A percentile compares a stretch with the other conserved stretches of the same genome.
These are phyloP conservation scores for Aureobasidium sp. DNA, from an alignment of 2,329 filamentous ascomycete species.

Conservation along the genomic window DNA sequence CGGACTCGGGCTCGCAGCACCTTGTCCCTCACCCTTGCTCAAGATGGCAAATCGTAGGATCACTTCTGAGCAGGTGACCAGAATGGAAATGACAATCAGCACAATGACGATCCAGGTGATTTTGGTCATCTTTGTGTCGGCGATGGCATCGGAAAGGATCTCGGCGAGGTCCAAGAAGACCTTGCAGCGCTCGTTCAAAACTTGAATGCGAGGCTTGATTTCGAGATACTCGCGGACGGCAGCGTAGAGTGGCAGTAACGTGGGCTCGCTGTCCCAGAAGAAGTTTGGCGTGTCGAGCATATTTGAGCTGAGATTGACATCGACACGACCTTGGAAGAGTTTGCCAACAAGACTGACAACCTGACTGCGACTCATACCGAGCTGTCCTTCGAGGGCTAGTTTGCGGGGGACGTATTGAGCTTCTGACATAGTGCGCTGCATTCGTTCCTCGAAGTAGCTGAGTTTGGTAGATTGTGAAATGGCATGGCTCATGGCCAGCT, in stretches of 20 bases:
- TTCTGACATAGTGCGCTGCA: conserved; percentile 88
- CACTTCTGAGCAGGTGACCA: conserved; percentile 86
- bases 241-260: conserved; percentile 85
- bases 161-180: conserved; percentile 96
- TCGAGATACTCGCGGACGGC: conserved; percentile 96
- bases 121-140: conserved; percentile 87
- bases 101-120: conserved; percentile 99
- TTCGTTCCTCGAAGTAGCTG: conserved; percentile 90
- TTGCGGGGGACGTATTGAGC: conserved; percentile 88
- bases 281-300: conserved; percentile 95
- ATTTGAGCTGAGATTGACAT: conserved; percentile 95
- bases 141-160: conserved; percentile 85
- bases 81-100: conserved; percentile 82
- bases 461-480: conserved; percentile 97
- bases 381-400: conserved; percentile 77
- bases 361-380: conserved; percentile 86
- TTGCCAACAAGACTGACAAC: conserved; percentile 87
- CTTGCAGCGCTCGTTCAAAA: conserved; percentile 91
- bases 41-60: conserved; percentile 77
- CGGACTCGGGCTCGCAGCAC: not conserved
- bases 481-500: conserved; percentile 92
- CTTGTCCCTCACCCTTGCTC: conserved; percentile 19
- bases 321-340: conserved; percentile 87
- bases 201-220: conserved; percentile 90
- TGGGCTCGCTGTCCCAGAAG: conserved; percentile 97